phyloP scores from a whole-genome alignment of 1,284 basidiomycete genomes.

The Wolfiporia cocos region DNA sequence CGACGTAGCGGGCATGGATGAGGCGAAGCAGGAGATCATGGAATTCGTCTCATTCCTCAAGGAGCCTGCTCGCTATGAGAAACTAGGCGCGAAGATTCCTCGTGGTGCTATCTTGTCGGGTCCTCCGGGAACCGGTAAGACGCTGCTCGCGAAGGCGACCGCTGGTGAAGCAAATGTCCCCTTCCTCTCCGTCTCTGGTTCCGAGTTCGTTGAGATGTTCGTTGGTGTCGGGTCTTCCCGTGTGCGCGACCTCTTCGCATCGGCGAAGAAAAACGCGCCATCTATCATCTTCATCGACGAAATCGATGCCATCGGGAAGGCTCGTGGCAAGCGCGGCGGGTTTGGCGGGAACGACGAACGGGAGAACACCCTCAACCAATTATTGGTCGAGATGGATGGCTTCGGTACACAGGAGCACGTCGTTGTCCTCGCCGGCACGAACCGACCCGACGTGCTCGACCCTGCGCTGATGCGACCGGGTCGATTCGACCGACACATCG shows the following conservation, averaged over 20 bases:
- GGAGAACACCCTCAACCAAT: slow-evolving; percentile 96
- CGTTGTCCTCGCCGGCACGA: slow-evolving; percentile 95
- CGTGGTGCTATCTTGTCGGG: slow-evolving; percentile 97
- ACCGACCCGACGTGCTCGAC: slow-evolving; percentile 95
- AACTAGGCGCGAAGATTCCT: slow-evolving; percentile 97
- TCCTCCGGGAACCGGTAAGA: slow-evolving; percentile 98
- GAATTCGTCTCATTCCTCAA: slow-evolving; percentile 99
- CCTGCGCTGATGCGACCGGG: slow-evolving; percentile 94
- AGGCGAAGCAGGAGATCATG: slow-evolving; percentile 99
- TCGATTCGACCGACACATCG: slow-evolving; percentile 95
- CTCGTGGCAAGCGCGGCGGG: slow-evolving; percentile 82
- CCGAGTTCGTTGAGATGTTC: slow-evolving; percentile 99
- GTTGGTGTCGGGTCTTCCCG: slow-evolving; percentile 98
- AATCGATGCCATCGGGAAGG: slow-evolving; percentile 98
- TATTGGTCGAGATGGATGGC: slow-evolving; percentile 99
- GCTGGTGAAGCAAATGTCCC: slow-evolving; percentile 97
- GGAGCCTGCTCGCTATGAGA: slow-evolving; percentile 92
- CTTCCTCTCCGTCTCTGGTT: slow-evolving; percentile 97
- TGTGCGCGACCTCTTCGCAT: slow-evolving; percentile 95
- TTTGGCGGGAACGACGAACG: slow-evolving; percentile 98
- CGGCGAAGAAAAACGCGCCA: slow-evolving; percentile 95
- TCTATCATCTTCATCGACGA: slow-evolving; percentile 99
- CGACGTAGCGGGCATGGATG: slow-evolving; percentile 99
- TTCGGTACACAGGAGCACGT: slow-evolving; percentile 96
- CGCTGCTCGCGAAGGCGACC: slow-evolving; percentile 95